Percentiles rank a stretch among this genome's conserved stretches.
Evolutionary conservation across 768 basidiomycete genomes (phyloP).

Genomic region (Pleurotus ostreatus): DNA sequence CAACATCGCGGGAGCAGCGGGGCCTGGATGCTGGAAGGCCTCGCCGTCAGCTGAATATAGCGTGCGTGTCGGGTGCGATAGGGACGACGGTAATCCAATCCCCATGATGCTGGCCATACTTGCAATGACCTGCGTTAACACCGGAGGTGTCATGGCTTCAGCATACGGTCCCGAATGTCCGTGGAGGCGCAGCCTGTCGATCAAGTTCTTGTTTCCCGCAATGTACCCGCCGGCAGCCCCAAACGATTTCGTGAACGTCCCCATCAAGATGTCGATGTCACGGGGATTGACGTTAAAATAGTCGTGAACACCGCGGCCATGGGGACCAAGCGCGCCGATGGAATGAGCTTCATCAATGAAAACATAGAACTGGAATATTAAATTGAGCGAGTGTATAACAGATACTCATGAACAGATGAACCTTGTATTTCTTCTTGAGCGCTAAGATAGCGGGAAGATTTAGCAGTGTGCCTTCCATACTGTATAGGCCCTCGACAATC

Average conservation of each 20-base stretch:
- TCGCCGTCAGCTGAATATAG: conserved; percentile 29
- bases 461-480: conserved; percentile 96
- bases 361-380: conserved; percentile 78
- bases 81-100: conserved; percentile 37
- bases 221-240: conserved; percentile 96
- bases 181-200: conserved; percentile 76
- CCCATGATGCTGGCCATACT: conserved; percentile 99
- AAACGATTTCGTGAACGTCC: conserved; percentile 95
- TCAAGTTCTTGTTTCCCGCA: conserved; percentile 74
- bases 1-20: conserved; percentile 57
- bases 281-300: conserved; percentile 86
- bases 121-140: conserved; percentile 86
- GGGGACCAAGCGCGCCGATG: conserved; percentile 90
- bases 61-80: conserved; percentile 22
- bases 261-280: conserved; percentile 92
- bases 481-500: conserved; percentile 93
- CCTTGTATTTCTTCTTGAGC: conserved; percentile 95
- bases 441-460: conserved; percentile 80
- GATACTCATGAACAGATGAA: conserved; percentile 25
- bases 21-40: conserved; percentile 55
- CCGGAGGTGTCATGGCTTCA: conserved; percentile 87
- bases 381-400: not conserved
- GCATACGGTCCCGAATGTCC: conserved; percentile 84
- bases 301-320: conserved; percentile 92
- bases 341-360: conserved; percentile 98